Evolutionary conservation across 2,329 filamentous ascomycete genomes (phyloP).

Genomic region (Penicillium sp.): DNA sequence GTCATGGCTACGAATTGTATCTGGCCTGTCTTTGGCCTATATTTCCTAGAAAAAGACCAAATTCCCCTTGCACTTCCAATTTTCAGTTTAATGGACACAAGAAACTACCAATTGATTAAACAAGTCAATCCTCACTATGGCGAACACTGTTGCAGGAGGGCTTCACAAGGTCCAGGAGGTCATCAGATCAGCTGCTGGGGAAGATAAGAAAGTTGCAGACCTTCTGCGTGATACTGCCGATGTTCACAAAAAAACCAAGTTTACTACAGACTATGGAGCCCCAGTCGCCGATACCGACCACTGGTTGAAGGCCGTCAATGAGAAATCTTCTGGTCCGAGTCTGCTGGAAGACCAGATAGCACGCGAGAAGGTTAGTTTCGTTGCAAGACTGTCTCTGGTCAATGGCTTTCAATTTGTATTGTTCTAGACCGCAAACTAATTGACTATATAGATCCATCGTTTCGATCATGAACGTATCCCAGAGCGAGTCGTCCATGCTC

Average conservation of each 20-base stretch:
- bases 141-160: conserved; percentile 24
- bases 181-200: conserved; percentile 21
- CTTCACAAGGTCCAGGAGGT: conserved; percentile 28
- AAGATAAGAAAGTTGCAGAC: conserved; percentile 56
- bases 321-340: conserved; percentile 62
- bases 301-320: conserved; percentile 65
- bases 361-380: conserved; percentile 62
- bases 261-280: conserved; percentile 75
- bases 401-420: neutral
- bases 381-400: neutral
- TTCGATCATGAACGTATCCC: conserved; percentile 74
- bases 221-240: conserved; percentile 58
- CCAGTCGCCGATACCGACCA: conserved; percentile 71
- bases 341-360: conserved; percentile 69
- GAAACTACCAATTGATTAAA: neutral
- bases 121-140: conserved; percentile 18
- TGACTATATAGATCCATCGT: conserved; percentile 45
- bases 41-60: too few species aligned
- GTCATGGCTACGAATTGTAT: neutral
- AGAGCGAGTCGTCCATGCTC: conserved; percentile 64
- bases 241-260: conserved; percentile 53
- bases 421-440: neutral
- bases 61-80: neutral
- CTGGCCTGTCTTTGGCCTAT: too few species aligned
- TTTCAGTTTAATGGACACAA: neutral